A percentile compares a stretch with the other conserved stretches of the same genome.
Conservation (phyloP, 495 filamentous ascomycete genomes). For the Neurospora terricola region DNA sequence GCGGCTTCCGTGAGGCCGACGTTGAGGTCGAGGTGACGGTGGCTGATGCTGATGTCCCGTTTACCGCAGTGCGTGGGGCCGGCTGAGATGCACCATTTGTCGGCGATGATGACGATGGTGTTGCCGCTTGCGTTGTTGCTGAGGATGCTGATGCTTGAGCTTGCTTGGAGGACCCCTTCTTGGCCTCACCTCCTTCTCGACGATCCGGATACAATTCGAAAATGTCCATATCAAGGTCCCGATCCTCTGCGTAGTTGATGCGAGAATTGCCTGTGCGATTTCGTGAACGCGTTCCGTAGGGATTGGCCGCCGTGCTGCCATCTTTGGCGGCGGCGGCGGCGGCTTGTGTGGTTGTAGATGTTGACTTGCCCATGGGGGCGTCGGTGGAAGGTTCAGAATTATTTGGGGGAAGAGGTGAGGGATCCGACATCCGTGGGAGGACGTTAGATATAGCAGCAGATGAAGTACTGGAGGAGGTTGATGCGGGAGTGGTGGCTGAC, state of each 20-base stretch:
- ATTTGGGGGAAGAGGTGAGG: constrained; percentile 8
- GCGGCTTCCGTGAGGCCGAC: constrained; percentile 17
- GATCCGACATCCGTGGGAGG: constrained; percentile 22
- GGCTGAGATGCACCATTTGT: neutral
- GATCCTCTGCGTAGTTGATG: constrained; percentile 94
- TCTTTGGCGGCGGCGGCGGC: constrained; percentile 30
- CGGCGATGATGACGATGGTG: neutral
- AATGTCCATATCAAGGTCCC: constrained; percentile 80
- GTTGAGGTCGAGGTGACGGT: neutral
- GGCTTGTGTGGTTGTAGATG: constrained; percentile 24
- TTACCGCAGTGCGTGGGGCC: neutral
- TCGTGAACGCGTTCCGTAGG: constrained; percentile 92
- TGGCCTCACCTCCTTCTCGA: constrained; percentile 32
- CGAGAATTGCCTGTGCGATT: constrained; percentile 73
- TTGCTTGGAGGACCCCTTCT: constrained; percentile 35
- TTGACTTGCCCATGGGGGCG: constrained; percentile 31
- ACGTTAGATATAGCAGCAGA: constrained; percentile 11
- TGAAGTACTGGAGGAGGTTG: constrained; percentile 3
- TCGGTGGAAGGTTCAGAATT: constrained; percentile 11
- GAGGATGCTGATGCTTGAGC: constrained; percentile 17
- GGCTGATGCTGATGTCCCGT: neutral
- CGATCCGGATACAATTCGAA: constrained; percentile 40
- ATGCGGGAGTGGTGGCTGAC: constrained; percentile 2
- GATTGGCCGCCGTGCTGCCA: constrained; percentile 41
- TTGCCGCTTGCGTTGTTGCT: constrained; percentile 5